These are phyloP conservation scores for Penicillium decumbens DNA, from an alignment of 2,329 filamentous ascomycete genomes.

Conservation along the genomic window DNA sequence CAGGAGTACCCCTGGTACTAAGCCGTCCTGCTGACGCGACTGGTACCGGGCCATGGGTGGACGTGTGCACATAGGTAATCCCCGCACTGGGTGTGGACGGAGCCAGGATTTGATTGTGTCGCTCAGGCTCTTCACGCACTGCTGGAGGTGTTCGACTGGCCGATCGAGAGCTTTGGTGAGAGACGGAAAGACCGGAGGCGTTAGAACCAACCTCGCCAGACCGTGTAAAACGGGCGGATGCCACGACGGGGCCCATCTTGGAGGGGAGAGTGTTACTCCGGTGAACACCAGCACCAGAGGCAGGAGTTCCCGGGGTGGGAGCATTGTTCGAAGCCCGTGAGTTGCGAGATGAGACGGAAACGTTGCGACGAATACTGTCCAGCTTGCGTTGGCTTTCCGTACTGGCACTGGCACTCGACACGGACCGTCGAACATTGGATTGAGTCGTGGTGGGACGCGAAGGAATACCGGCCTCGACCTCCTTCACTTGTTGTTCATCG, in stretches of 20 bases:
- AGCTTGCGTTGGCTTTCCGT: conserved; percentile 81
- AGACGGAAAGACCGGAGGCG: conserved; percentile 31
- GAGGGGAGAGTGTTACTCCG: conserved; percentile 91
- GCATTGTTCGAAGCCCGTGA: conserved; percentile 69
- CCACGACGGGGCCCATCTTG: conserved; percentile 72
- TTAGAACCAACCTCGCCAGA: conserved; percentile 50
- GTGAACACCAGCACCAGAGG: conserved; percentile 57
- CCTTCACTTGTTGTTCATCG: conserved; percentile 70
- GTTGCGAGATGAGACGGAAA: conserved; percentile 83
- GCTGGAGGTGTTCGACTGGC: conserved; percentile 26
- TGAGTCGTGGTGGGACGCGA: conserved; percentile 35
- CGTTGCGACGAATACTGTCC: conserved; percentile 73
- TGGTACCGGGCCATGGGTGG: conserved; percentile 32
- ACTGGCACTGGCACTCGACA: conserved; percentile 82
- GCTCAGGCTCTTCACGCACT: conserved; percentile 16
- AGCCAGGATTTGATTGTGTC: conserved; percentile 6
- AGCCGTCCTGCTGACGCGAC: conserved; percentile 18
- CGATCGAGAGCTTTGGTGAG: conserved; percentile 30
- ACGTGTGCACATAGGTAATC: conserved; percentile 28
- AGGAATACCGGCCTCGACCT: conserved; percentile 62
- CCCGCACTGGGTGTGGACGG: conserved; percentile 16
- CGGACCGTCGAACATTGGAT: conserved; percentile 61
- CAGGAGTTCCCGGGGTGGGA: conserved; percentile 61
- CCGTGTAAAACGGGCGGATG: conserved; percentile 62
- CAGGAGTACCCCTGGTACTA: conserved; percentile 12